Base-by-base conservation (phyloP, 768 basidiomycete genomes). In the Termitomyces sp. region DNA sequence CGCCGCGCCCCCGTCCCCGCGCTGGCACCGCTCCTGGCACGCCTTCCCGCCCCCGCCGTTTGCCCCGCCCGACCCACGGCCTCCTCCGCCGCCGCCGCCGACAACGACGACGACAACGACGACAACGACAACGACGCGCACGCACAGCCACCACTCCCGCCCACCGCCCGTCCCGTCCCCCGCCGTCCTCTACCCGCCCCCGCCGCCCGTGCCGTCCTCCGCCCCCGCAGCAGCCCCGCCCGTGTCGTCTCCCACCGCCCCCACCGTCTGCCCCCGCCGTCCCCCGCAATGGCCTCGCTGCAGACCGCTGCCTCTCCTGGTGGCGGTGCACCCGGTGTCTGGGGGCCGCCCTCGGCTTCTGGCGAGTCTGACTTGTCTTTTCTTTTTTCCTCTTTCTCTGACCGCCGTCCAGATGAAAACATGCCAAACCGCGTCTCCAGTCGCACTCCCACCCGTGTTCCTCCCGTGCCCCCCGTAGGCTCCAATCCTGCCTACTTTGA, bases 241-340 rank as follows among this genome's bases (percentile, higher is more conserved):
- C 11, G 42, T 42, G 2, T n/a, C 17, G 9, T 10, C 54, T 1
- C 53, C 53, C 4, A 54, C 25, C 63, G 4, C 17, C 25, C 45
- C 67, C 59, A 56, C 45, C 60, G 46, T 20, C 50, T 43, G 17
- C 66, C 69, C 50, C 48, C 66, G 64, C 71, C 57, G 63, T 74
- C 60, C 40, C 76, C 56, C 56, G 73, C 67, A 50, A 77, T 63
- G 70, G 68, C 68, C 12, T 72, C 72, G 4, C 69, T 76, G 10
- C 51, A 37, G 11, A 12, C 37, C 11, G 36, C 36, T 4, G 20
- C 2, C 49, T n/a, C n/a, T 45, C 20, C 10, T 25, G 49, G 54
- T 43, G 54, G 42, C 40, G 3, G 54, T 43, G 54, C 54, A 14
- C 29, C 42, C 42, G 54, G 40, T 55, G 54, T 55, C 54, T 55